A percentile compares a stretch with the other conserved stretches of the same genome.
These are phyloP conservation scores for Tillandsia fasciculata DNA, from an alignment of 176 grass and related monocot genomes.

Conservation along the genomic window DNA sequence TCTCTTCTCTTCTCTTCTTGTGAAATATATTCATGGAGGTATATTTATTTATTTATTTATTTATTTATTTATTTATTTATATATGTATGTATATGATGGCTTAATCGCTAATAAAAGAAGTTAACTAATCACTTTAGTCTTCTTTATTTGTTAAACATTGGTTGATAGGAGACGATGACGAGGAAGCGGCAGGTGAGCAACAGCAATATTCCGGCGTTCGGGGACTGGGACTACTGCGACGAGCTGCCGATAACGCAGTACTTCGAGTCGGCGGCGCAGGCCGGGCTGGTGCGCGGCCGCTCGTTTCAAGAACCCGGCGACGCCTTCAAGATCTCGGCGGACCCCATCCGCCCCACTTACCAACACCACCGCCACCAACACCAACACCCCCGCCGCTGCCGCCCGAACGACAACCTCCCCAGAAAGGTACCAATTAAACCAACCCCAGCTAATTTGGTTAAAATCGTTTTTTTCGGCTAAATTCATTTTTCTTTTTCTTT, in stretches of 20 bases:
- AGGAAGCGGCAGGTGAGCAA: slow-evolving; percentile 12
- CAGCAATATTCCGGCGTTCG: slow-evolving; percentile 31
- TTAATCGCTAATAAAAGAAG: too few species aligned
- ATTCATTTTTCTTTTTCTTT: too few species aligned
- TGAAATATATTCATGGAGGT: background rate
- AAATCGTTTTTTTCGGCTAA: too few species aligned
- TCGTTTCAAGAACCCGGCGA: background rate
- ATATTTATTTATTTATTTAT: too few species aligned
- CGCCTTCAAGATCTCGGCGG: background rate
- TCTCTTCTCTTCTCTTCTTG: slow-evolving; percentile 2
- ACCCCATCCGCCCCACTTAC: slow-evolving; percentile 10
- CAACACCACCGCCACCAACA: background rate
- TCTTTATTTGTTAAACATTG: too few species aligned
- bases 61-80: too few species aligned
- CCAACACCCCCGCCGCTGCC: slow-evolving; percentile 11
- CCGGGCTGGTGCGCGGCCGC: slow-evolving; percentile 14
- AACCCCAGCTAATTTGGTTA: too few species aligned
- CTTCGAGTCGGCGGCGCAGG: slow-evolving; percentile 27
- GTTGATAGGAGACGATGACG: too few species aligned
- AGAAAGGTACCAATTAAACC: too few species aligned
- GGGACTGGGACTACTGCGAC: slow-evolving; percentile 47
- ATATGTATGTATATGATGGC: too few species aligned
- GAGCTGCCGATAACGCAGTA: slow-evolving; percentile 28
- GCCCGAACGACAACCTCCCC: too few species aligned
- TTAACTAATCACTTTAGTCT: too few species aligned